Evolutionary conservation across 225 moss, liverwort and hornwort genomes (phyloP).

Genomic region (Polytrichum formosum): DNA sequence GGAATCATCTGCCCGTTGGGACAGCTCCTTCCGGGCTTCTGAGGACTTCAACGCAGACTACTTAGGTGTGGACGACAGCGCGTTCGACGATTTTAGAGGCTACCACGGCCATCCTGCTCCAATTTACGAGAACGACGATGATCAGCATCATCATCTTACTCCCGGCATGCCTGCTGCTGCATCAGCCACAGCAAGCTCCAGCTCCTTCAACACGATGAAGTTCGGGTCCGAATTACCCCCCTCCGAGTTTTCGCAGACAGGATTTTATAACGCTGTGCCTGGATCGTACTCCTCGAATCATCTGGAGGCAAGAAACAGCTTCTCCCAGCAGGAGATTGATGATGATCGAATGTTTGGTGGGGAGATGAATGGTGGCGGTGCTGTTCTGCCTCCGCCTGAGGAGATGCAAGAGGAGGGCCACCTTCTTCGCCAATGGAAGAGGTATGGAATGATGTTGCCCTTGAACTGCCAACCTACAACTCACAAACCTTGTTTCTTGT

Average conservation of each 20-base stretch:
- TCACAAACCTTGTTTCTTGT: too few relatives aligned
- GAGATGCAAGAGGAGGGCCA: conserved; percentile 88
- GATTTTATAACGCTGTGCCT: conserved; percentile 23
- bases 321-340: conserved; percentile 40
- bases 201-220: conserved; percentile 31
- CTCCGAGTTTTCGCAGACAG: conserved; percentile 50
- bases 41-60: conserved; percentile 60
- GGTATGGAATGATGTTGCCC: conserved; percentile 25
- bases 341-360: conserved; percentile 68
- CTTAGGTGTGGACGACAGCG: conserved; percentile 58
- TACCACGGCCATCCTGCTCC: conserved; percentile 69
- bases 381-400: conserved; percentile 77
- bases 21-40: conserved; percentile 81
- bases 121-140: conserved; percentile 52
- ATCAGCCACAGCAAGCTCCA: too few relatives aligned
- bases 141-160: conserved; percentile 14
- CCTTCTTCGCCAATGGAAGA: conserved; percentile 83
- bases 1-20: conserved; percentile 79
- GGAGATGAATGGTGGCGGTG: conserved; percentile 45
- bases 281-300: conserved; percentile 35
- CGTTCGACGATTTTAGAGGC: conserved; percentile 68
- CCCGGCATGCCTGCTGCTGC: conserved; percentile 27
- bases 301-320: conserved; percentile 45
- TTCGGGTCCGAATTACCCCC: conserved; percentile 70
- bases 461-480: too few relatives aligned